A percentile compares a stretch with the other conserved stretches of the same genome.
phyloP scores from a whole-genome alignment of 2,329 filamentous ascomycete species.

The Exophiala lecanii-corni region DNA sequence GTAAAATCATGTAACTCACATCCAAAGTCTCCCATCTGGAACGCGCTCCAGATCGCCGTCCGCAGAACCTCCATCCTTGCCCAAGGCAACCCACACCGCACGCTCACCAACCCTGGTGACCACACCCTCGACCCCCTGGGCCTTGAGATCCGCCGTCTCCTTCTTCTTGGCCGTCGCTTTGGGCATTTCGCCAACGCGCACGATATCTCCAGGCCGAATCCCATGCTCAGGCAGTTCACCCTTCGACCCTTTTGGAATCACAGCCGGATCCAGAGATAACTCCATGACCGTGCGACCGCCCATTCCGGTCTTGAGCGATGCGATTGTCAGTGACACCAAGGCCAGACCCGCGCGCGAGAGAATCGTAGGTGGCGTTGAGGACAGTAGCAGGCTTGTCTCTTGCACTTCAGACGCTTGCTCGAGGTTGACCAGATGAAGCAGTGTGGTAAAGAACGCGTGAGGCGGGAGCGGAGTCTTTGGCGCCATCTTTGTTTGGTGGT shows the following conservation, averaged over 20 bases:
- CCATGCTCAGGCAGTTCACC: constrained; percentile 41
- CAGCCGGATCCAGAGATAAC: constrained; percentile 66
- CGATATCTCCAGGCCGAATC: constrained; percentile 46
- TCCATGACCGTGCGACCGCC: constrained; percentile 89
- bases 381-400: constrained; percentile 38
- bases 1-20: too few species aligned
- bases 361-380: constrained; percentile 30
- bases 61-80: constrained; percentile 31
- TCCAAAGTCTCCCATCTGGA: constrained; percentile 56
- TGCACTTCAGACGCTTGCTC: constrained; percentile 44
- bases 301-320: constrained; percentile 77
- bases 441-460: constrained; percentile 38
- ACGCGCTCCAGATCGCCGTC: constrained; percentile 45
- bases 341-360: constrained; percentile 39
- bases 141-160: constrained; percentile 28
- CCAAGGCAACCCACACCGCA: constrained; percentile 43
- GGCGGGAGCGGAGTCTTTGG: constrained; percentile 30
- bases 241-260: constrained; percentile 39
- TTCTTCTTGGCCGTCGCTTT: constrained; percentile 32
- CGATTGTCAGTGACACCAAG: constrained; percentile 47
- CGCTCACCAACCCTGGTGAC: constrained; percentile 42
- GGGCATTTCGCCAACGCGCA: constrained; percentile 40
- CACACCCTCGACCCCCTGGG: constrained; percentile 41
- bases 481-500: background rate
- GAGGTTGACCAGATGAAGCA: constrained; percentile 38